These are phyloP conservation scores for Phytomonas sp. DNA, from an alignment of 208 protist species.

Conservation along the genomic window DNA sequence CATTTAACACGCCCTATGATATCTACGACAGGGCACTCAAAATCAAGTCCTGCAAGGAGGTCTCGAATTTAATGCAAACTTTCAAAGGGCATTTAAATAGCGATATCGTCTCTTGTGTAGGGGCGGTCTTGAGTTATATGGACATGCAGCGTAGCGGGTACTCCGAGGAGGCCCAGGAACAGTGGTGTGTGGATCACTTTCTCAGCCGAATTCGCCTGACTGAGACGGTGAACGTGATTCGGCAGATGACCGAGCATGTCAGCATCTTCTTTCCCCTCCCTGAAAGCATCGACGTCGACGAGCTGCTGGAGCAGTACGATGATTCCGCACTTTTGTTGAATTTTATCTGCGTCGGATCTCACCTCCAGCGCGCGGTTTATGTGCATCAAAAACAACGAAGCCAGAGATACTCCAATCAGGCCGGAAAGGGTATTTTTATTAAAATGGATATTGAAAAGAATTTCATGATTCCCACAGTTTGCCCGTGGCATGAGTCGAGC, in stretches of 20 bases:
- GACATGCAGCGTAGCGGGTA: constrained; percentile 64
- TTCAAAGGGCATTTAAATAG: constrained; percentile 50
- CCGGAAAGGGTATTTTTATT: constrained; percentile 62
- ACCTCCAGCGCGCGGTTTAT: constrained; percentile 59
- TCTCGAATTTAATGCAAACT: constrained; percentile 36
- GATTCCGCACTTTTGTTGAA: constrained; percentile 31
- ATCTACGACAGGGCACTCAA: constrained; percentile 32
- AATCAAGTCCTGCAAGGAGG: constrained; percentile 12
- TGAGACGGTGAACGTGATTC: constrained; percentile 50
- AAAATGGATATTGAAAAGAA: constrained; percentile 20
- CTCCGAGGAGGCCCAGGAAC: constrained; percentile 64
- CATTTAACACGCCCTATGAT: constrained; percentile 63
- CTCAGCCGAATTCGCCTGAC: constrained; percentile 55
- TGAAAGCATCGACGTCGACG: constrained; percentile 56
- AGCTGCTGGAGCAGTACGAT: constrained; percentile 43
- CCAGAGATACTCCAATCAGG: too few relatives aligned
- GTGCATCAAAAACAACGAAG: constrained; percentile 20
- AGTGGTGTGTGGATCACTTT: constrained; percentile 58
- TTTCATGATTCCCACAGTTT: constrained; percentile 49
- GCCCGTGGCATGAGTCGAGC: constrained; percentile 39
- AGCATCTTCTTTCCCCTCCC: constrained; percentile 45
- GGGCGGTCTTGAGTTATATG: constrained; percentile 63
- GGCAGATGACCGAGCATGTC: constrained; percentile 71
- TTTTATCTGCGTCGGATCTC: constrained; percentile 41
- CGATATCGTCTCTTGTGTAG: constrained; percentile 51